Evolutionary conservation across 768 basidiomycete species (phyloP).

Genomic region (Suillus bovinus): DNA sequence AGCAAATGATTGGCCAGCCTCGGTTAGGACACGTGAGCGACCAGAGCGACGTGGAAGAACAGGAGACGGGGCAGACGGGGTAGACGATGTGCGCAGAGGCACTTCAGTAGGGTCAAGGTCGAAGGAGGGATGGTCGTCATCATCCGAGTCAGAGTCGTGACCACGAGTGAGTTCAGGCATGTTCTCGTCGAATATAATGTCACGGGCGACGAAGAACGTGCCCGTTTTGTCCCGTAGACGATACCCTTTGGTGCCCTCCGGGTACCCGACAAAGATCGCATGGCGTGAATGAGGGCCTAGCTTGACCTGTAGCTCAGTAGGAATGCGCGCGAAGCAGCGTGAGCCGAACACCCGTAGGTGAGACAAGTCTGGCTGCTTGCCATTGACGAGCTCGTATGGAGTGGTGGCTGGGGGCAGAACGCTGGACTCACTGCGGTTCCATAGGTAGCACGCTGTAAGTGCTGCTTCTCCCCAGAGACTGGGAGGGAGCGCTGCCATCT

Average conservation of each 20-base stretch:
- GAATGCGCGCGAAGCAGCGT: slow-evolving; percentile 11
- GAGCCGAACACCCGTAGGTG: slow-evolving; percentile 19
- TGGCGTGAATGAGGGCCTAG: slow-evolving; percentile 12
- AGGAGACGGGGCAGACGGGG: no score
- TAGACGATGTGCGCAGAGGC: no score
- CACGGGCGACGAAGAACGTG: slow-evolving; percentile 6
- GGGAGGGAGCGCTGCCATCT: rapidly evolving
- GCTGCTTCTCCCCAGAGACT: neutral
- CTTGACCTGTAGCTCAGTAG: slow-evolving; percentile 6
- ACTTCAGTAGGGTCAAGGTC: no score
- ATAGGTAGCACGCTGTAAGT: rapidly evolving
- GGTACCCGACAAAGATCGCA: slow-evolving; percentile 9
- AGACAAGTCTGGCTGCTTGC: slow-evolving; percentile 1
- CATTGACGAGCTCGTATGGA: slow-evolving; percentile 10
- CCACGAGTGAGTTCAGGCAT: rapidly evolving
- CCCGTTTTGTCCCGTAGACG: slow-evolving; percentile 7
- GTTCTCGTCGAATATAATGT: slow-evolving; percentile 9
- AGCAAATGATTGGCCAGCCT: no score
- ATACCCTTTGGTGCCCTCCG: slow-evolving; percentile 12
- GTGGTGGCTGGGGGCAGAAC: neutral
- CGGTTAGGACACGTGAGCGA: no score
- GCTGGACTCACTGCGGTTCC: slow-evolving; percentile 4
- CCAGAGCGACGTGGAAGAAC: no score
- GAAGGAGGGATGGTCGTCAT: no score
- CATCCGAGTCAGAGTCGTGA: neutral